phyloP scores from a whole-genome alignment of 2,329 filamentous ascomycete species.

The Acrocalymma vagum region DNA sequence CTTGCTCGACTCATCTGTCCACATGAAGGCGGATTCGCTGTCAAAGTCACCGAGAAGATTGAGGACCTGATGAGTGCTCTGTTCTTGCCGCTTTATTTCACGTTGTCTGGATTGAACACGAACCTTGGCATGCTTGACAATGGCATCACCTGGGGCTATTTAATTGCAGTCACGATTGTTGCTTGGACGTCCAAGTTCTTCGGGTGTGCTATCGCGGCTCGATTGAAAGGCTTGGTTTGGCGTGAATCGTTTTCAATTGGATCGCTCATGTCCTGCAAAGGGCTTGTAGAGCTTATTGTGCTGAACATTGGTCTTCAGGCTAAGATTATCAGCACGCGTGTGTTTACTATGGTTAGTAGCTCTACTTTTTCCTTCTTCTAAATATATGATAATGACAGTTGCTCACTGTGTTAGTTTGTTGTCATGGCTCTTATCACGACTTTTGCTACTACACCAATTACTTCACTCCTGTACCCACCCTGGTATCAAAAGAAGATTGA shows the following conservation, averaged over 20 bases:
- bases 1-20: conserved; percentile 86
- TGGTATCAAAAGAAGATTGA: conserved; percentile 76
- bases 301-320: conserved; percentile 85
- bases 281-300: conserved; percentile 89
- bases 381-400: too few relatives aligned
- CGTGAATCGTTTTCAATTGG: conserved; percentile 87
- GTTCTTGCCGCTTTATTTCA: conserved; percentile 89
- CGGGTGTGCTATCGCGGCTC: conserved; percentile 80
- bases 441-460: conserved; percentile 80
- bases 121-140: conserved; percentile 83
- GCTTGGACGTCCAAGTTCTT: conserved; percentile 85
- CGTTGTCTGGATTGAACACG: conserved; percentile 85
- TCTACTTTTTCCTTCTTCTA: too few relatives aligned
- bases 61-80: conserved; percentile 85
- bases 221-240: conserved; percentile 79
- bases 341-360: conserved; percentile 90
- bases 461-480: conserved; percentile 56
- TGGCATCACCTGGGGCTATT: conserved; percentile 86
- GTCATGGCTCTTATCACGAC: conserved; percentile 90
- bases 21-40: conserved; percentile 85
- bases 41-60: conserved; percentile 88
- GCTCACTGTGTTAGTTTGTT: too few relatives aligned
- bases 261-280: conserved; percentile 92
- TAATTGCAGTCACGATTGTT: conserved; percentile 78
- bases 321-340: conserved; percentile 76